phyloP scores from a whole-genome alignment of 768 basidiomycete genomes.

The Hericium erinaceus region DNA sequence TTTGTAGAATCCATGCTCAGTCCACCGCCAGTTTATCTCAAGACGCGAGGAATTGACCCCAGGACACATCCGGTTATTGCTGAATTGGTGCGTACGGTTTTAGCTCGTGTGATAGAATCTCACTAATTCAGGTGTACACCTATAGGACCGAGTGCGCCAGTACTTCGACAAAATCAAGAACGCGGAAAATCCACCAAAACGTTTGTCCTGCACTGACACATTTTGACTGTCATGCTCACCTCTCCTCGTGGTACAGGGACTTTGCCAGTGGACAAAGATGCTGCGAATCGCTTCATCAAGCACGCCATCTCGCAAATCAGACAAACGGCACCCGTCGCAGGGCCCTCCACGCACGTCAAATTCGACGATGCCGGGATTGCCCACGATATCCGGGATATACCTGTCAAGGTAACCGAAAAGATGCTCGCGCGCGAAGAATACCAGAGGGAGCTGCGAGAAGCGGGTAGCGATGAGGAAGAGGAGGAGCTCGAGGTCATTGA shows the following conservation, averaged over 20 bases:
- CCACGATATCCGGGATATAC: slow-evolving; percentile 24
- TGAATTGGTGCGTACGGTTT: slow-evolving; percentile 45
- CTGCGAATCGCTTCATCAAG: slow-evolving; percentile 77
- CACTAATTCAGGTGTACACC: neutral
- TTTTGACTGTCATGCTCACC: neutral
- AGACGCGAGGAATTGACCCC: slow-evolving; percentile 71
- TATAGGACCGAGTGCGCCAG: slow-evolving; percentile 60
- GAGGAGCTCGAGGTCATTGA: slow-evolving; percentile 30
- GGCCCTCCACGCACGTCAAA: slow-evolving; percentile 11
- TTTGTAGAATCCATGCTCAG: neutral
- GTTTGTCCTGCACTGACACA: slow-evolving; percentile 25
- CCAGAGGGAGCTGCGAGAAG: slow-evolving; percentile 42
- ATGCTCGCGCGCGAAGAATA: slow-evolving; percentile 65
- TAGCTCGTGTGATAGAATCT: neutral
- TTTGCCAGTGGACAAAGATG: slow-evolving; percentile 60
- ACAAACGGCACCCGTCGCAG: slow-evolving; percentile 7
- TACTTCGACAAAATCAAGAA: slow-evolving; percentile 79
- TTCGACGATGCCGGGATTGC: slow-evolving; percentile 7
- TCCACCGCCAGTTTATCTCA: slow-evolving; percentile 58
- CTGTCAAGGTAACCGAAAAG: slow-evolving; percentile 56
- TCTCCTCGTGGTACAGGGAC: slow-evolving; percentile 23
- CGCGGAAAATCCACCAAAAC: slow-evolving; percentile 58
- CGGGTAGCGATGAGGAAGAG: slow-evolving; percentile 20
- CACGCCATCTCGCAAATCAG: slow-evolving; percentile 66
- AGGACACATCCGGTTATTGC: slow-evolving; percentile 65